Conservation (phyloP, 345 rosid species). For the Eucalyptus virginea region DNA sequence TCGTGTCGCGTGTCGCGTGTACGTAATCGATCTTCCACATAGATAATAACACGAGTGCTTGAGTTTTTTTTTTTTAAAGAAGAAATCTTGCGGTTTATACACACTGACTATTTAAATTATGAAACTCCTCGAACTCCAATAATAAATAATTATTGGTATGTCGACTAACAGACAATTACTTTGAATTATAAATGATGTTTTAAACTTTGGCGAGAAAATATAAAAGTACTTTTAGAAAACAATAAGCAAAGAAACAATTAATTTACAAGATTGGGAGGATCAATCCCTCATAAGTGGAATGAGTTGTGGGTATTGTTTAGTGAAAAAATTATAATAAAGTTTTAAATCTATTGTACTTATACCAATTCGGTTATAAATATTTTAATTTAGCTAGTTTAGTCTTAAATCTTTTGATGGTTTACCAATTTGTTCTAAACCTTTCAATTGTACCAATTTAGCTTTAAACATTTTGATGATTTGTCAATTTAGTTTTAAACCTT, state of each 20-base stretch:
- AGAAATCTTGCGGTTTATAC: background rate
- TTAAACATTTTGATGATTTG: background rate
- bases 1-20: too few relatives aligned
- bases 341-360: background rate
- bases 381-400: too few relatives aligned
- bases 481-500: background rate
- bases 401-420: too few relatives aligned
- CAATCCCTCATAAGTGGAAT: background rate
- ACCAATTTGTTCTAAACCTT: background rate
- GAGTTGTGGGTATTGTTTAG: background rate
- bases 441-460: background rate
- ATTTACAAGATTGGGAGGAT: background rate
- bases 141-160: background rate
- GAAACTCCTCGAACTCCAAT: background rate
- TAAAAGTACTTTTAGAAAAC: background rate
- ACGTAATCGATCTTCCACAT: too few relatives aligned
- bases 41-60: background rate
- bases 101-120: background rate
- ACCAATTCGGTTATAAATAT: background rate
- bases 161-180: background rate
- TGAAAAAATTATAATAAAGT: background rate
- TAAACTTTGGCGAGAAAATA: background rate
- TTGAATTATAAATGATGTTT: background rate
- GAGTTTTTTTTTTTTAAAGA: background rate
- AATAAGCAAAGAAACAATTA: background rate